Conservation (phyloP, 768 basidiomycete genomes). For the Psilocybe subaeruginosa region DNA sequence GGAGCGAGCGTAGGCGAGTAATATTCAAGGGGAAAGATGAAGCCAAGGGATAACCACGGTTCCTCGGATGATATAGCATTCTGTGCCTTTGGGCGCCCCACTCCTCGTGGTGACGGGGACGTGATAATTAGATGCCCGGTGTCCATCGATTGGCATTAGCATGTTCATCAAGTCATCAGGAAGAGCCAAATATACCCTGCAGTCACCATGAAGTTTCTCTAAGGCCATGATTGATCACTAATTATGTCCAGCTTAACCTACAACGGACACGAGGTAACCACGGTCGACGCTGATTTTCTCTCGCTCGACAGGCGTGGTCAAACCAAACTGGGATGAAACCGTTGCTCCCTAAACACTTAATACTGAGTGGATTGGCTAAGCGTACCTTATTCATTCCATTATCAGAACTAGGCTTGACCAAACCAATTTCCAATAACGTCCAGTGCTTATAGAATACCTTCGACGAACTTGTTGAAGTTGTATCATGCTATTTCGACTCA, state of each 20-base stretch:
- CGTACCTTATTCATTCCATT: too few relatives aligned
- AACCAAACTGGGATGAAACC: not conserved
- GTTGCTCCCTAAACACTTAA: not conserved
- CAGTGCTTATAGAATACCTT: too few relatives aligned
- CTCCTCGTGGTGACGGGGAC: conserved; percentile 16
- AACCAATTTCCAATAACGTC: not conserved
- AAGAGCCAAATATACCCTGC: not conserved
- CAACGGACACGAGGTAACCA: conserved; percentile 14
- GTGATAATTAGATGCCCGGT: conserved; percentile 12
- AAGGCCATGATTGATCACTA: conserved; percentile 10
- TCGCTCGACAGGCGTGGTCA: conserved; percentile 11
- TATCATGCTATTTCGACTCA: not conserved
- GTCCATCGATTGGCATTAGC: conserved; percentile 12
- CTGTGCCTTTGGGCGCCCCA: conserved; percentile 6
- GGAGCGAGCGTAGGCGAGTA: conserved; percentile 4
- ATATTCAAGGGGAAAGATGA: conserved; percentile 5
- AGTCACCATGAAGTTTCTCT: not conserved
- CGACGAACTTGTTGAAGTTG: too few relatives aligned
- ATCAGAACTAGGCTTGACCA: too few relatives aligned
- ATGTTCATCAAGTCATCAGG: conserved; percentile 20
- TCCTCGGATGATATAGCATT: conserved; percentile 17
- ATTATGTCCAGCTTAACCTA: conserved; percentile 14
- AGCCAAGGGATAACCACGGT: conserved; percentile 4
- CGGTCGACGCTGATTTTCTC: conserved; percentile 9
- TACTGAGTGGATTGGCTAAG: too few relatives aligned